Conservation (phyloP, 2,329 filamentous ascomycete species). For the Phaeosphaeriaceae sp. region DNA sequence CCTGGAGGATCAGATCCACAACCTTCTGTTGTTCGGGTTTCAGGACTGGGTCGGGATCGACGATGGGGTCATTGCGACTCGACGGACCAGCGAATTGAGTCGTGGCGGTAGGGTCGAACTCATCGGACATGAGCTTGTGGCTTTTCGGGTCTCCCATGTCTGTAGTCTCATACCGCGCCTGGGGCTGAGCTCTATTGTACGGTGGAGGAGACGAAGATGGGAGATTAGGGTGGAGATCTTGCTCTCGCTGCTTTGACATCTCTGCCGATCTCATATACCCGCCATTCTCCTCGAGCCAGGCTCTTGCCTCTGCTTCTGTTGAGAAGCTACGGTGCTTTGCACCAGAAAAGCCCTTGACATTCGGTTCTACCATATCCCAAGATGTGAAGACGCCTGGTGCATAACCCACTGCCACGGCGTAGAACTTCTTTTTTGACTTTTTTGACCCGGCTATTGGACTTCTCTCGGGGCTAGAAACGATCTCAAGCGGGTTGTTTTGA, state of each 20-base stretch:
- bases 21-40: conserved; percentile 56
- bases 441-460: conserved; percentile 29
- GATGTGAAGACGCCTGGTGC: conserved; percentile 67
- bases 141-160: background rate
- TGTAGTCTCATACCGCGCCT: background rate
- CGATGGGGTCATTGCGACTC: background rate
- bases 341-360: conserved; percentile 75
- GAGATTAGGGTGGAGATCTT: background rate
- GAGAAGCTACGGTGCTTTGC: conserved; percentile 61
- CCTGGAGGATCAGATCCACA: conserved; percentile 59
- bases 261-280: background rate
- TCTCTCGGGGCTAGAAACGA: conserved; percentile 21
- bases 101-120: background rate
- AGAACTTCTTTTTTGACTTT: conserved; percentile 77
- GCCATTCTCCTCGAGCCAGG: conserved; percentile 65
- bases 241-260: background rate
- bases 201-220: background rate
- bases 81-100: background rate
- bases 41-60: conserved; percentile 3
- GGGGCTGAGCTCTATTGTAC: background rate
- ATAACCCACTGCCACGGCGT: conserved; percentile 64
- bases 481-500: conserved; percentile 18
- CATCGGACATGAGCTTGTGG: background rate
- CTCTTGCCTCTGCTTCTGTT: conserved; percentile 71
- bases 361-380: conserved; percentile 72